A percentile compares a stretch with the other conserved stretches of the same genome.
phyloP scores from a whole-genome alignment of 768 basidiomycete genomes.

The Austroboletus festivus region DNA sequence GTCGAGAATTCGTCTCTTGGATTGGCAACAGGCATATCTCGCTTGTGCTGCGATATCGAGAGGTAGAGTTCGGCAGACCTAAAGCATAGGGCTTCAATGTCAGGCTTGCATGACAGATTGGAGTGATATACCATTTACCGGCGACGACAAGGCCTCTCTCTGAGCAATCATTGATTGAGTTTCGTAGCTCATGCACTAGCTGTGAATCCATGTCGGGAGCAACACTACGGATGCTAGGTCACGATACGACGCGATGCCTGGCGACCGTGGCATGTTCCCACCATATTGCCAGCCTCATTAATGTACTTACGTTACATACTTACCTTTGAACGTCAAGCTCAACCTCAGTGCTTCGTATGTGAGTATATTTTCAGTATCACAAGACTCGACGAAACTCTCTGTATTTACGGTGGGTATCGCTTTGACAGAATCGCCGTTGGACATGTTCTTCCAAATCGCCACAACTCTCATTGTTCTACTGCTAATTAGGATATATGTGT shows the following conservation, averaged over 20 bases:
- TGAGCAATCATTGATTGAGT: conserved; percentile 67
- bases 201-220: conserved; percentile 41
- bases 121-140: conserved; percentile 65
- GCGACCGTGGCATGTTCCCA: conserved; percentile 12
- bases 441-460: conserved; percentile 16
- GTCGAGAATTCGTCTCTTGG: conserved; percentile 45
- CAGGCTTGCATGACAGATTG: conserved; percentile 6
- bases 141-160: conserved; percentile 68
- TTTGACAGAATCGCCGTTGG: background rate
- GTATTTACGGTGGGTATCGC: background rate
- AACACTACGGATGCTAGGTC: background rate
- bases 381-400: background rate
- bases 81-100: conserved; percentile 14
- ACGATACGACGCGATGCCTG: background rate
- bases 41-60: conserved; percentile 50
- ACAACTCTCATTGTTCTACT: conserved; percentile 11
- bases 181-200: conserved; percentile 54
- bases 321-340: too few species aligned
- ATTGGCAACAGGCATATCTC: conserved; percentile 30
- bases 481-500: conserved; percentile 16
- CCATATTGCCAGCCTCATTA: conserved; percentile 1
- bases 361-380: background rate
- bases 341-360: too few species aligned
- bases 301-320: too few species aligned
- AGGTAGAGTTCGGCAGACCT: conserved; percentile 80